Evolutionary conservation across 2,329 filamentous ascomycete genomes (phyloP), one percentile per base, ranked within the genome.

Genomic region (Talaromyces sp.): DNA sequence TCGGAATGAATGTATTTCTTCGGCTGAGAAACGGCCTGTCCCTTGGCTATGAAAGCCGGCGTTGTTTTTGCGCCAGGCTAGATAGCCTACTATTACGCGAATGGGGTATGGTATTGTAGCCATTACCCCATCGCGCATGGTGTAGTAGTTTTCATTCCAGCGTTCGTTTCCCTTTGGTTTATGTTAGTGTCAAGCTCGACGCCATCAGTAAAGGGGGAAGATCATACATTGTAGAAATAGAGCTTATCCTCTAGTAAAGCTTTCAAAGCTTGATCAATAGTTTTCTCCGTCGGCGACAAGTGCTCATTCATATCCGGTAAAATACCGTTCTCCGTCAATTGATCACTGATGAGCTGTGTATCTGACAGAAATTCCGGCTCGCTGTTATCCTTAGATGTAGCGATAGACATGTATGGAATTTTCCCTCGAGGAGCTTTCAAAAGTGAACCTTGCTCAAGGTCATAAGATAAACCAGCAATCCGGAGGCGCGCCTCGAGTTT

Each of bases 401-500:
- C 36, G 45, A 61, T 38, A 29, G 59, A 45, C 38, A 67, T 63
- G 11, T 89, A 89, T 0, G 87, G 87, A 10, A 89, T 83, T 74
- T 89, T 89, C 47, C 85, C 85, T 59, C 78, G 81, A 0, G 88
- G 87, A 0, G 79, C 83, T 0, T 75, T 72, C 47, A 68, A 70
- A 0, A 79, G 72, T 0, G 83, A 83, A 1, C 86, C 86, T 2
- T 68, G 67, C 2, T 76, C 81, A 4, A 75, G 70, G 17, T 68
- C 70, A 73, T 89, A 89, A 0, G 73, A 45, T 2, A 87, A 59
- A 1, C 74, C 72, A 1, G 80, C 80, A 68, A 88, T 81, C 15
- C 87, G 86, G 5, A 89, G 79, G 15, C 86, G 85, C 19, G 85
- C 80, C 71, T 90, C 88, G 61, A 89, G 78, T 72, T 89, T 89